These are phyloP conservation scores for Oemleria cerasiformis DNA, from an alignment of 306 rosid genomes.

Conservation along the genomic window DNA sequence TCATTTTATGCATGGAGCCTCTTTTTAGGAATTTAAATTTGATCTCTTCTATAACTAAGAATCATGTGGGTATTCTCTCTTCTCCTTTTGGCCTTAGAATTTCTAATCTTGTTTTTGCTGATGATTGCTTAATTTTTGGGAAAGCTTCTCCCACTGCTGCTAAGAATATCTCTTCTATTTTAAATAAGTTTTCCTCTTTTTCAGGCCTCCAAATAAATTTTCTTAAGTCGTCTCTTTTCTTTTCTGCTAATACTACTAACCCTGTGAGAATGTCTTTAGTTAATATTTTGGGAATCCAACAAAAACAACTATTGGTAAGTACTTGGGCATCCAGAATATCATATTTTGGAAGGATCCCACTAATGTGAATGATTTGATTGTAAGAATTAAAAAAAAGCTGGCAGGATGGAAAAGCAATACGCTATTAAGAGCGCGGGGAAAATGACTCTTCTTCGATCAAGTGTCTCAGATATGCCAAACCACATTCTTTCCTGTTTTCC, in stretches of 20 bases:
- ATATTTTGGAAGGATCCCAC: not conserved
- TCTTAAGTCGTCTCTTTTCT: not conserved
- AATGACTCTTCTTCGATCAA: not conserved
- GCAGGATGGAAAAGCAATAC: not conserved
- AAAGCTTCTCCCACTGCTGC: not conserved
- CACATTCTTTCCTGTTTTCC: not conserved
- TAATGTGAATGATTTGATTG: not conserved
- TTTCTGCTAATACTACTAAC: no score
- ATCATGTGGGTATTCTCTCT: not conserved
- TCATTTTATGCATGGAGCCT: not conserved
- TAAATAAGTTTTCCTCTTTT: no score
- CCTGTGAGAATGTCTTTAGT: no score
- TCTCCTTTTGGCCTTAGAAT: not conserved
- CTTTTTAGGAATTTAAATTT: not conserved
- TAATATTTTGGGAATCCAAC: not conserved
- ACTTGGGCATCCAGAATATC: not conserved
- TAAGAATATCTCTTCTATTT: not conserved
- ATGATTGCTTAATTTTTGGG: not conserved
- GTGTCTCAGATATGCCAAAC: not conserved
- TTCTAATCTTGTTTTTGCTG: no score
- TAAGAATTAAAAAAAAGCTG: not conserved
- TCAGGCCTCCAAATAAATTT: no score
- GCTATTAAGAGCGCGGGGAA: not conserved
- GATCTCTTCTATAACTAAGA: not conserved
- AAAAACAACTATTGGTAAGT: not conserved